Evolutionary conservation across 1,284 basidiomycete genomes (phyloP), one percentile per base, ranked within the genome.

Genomic region (Heliocybe sulcata): DNA sequence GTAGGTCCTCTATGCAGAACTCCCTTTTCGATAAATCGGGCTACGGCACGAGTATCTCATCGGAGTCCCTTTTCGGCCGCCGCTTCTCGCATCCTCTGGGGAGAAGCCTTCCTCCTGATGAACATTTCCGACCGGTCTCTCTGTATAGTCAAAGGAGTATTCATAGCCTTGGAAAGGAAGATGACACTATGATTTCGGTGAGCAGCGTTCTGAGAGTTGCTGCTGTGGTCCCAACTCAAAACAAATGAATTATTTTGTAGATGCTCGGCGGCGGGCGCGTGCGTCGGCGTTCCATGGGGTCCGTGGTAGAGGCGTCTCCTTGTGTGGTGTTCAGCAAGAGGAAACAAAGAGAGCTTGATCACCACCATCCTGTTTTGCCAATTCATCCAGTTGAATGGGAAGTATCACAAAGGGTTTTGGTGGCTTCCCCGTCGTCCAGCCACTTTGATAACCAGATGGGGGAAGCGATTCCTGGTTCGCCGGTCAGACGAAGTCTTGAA

Each of bases 141-240:
- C 73, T 83, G 49, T 66, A 83, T 56, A 90, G 85, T 62, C 68
- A 77, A 45, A 63, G 64, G 12, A 82, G 77, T 53, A 64, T 69
- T 11, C 77, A 81, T 47, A 80, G 77, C 58, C 76, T 81, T 0
- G 67, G 70, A 26, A 76, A 76, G 59, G 86, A 90, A 35, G 85
- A 90, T 59, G 87, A 90, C 58, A 90, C 87, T 0, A 87, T 90
- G 87, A 83, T 90, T 54, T 81, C 79, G 50, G 87, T 88, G 67
- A 64, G 84, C 71, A 12, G 14, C 19, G 20, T 31, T 22, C 16
- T 52, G 3, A 33, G 20, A 25, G 33, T 33, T 19, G 54, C 53
- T 4, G 9, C 16, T 20, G 8, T 8, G 19, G 45, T 26, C n/a
- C n/a, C n/a, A n/a, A n/a, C n/a, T n/a, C n/a, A n/a, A n/a, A 33